phyloP scores from a whole-genome alignment of 495 filamentous ascomycete species.

The Penicillium maclennaniae region DNA sequence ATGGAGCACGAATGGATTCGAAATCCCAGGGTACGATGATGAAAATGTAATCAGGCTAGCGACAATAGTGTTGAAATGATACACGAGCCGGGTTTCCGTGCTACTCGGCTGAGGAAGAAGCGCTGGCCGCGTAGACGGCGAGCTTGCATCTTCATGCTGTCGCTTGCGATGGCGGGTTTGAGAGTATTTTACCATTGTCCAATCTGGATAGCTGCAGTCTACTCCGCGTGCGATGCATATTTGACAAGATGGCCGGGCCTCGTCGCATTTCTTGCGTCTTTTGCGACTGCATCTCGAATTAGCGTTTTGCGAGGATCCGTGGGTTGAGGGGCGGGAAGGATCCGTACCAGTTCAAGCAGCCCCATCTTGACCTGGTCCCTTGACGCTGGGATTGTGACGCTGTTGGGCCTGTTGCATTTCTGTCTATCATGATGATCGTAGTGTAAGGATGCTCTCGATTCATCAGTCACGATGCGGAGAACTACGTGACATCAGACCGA shows the following conservation, averaged over 20 bases:
- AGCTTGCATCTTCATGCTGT: not conserved
- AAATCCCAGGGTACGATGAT: not conserved
- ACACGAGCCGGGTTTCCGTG: slow-evolving; percentile 2
- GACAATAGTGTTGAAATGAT: slow-evolving; percentile 9
- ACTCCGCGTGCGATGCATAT: slow-evolving; percentile 1
- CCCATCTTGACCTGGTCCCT: slow-evolving; percentile 12
- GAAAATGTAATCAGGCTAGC: slow-evolving; percentile 8
- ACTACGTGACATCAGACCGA: not conserved
- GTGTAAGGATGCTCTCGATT: not conserved
- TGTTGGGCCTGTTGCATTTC: not conserved
- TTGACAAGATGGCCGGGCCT: slow-evolving; percentile 4
- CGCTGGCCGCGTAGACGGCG: not conserved
- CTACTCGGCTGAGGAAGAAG: slow-evolving; percentile 5
- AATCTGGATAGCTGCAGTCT: slow-evolving; percentile 9
- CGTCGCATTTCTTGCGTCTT: slow-evolving; percentile 12
- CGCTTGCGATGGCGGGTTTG: slow-evolving; percentile 2
- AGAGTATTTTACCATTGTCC: slow-evolving; percentile 7
- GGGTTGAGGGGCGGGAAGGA: not conserved
- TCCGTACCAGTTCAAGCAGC: slow-evolving; percentile 8
- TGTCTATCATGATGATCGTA: not conserved
- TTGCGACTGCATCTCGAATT: slow-evolving; percentile 8
- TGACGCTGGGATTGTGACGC: not conserved
- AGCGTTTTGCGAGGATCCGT: not conserved
- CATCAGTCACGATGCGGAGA: not conserved
- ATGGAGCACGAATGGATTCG: slow-evolving; percentile 10